Evolutionary conservation across 768 basidiomycete genomes (phyloP), one percentile per base, ranked within the genome.

Genomic region (Hygrophoropsis aurantiaca): DNA sequence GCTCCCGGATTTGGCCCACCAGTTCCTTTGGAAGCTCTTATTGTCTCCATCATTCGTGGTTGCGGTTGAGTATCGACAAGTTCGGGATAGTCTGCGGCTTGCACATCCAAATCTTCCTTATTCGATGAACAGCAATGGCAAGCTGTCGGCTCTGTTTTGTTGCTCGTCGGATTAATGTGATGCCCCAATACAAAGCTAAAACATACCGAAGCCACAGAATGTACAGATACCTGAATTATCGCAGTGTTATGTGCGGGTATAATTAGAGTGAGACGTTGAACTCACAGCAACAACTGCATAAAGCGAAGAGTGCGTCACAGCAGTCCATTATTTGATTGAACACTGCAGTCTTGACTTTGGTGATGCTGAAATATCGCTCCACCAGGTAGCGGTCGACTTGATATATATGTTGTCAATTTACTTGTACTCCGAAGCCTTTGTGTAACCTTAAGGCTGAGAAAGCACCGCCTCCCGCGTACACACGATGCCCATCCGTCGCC

Each of bases 211-310:
- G 9, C 21, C 10, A 33, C 27, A 33, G 27, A 41, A 13, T 27
- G 36, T 7, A 18, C 42, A 26, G n/a, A 13, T 2, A 21, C 24
- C 26, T 27, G 11, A 11, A 24, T 34, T 5, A 47, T 51, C 51
- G 30, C 18, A 19, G 5, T 7, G 10, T 34, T 11, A 47, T 56
- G 30, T 47, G 41, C 44, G 38, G 36, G 11, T 6, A 19, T 15
- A 10, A 37, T 21, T 26, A 41, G 25, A 38, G n/a, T n/a, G n/a
- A 34, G 24, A 24, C 18, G 24, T 18, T 32, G 26, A 19, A 47
- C 56, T 50, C 37, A 54, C 57, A 56, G 24, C 59, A 58, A 40
- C 61, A 64, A 7, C 52, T 52, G 3, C 49, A 0, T 19, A 61
- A 45, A 24, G 50, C 52, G 23, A 57, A 49, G 26, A 61, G 32